A percentile compares a stretch with the other conserved stretches of the same genome.
phyloP scores from a whole-genome alignment of 1,284 basidiomycete species.

The Lignosus rhinocerotis region DNA sequence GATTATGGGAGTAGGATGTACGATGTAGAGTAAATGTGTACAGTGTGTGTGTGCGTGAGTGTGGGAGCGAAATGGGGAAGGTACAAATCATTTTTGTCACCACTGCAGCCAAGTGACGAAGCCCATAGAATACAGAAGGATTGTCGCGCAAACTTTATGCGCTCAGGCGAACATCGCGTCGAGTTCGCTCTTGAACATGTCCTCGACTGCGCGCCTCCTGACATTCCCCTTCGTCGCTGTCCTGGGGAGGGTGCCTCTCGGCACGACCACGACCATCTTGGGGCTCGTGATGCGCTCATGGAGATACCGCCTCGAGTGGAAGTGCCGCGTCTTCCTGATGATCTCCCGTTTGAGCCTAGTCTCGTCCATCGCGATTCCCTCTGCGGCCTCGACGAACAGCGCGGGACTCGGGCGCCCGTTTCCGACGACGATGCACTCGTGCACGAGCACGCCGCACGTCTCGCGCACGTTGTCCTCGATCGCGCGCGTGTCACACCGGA shows the following conservation, averaged over 20 bases:
- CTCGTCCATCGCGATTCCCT: constrained; percentile 41
- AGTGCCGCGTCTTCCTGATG: constrained; percentile 57
- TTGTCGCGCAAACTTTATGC: constrained; percentile 17
- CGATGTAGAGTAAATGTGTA: too few species aligned
- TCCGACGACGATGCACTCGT: constrained; percentile 65
- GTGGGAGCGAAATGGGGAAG: too few species aligned
- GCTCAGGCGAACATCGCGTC: constrained; percentile 45
- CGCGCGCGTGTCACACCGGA: constrained; percentile 72
- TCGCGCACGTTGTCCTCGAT: constrained; percentile 68
- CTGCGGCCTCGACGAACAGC: constrained; percentile 58
- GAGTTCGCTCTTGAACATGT: constrained; percentile 48
- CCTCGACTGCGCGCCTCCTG: constrained; percentile 62
- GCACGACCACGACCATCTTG: constrained; percentile 58
- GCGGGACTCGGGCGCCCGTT: constrained; percentile 63
- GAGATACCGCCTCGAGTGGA: constrained; percentile 61
- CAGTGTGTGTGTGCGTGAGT: too few species aligned
- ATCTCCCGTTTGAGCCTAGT: constrained; percentile 57
- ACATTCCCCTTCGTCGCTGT: constrained; percentile 72
- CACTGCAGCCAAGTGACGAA: too few species aligned
- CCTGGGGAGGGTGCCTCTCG: constrained; percentile 55
- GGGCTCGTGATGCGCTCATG: constrained; percentile 62
- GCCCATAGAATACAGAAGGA: too few species aligned
- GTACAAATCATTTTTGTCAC: too few species aligned
- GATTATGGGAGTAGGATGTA: too few species aligned
- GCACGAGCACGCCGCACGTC: constrained; percentile 53